Evolutionary conservation across 2,329 filamentous ascomycete genomes (phyloP).

Genomic region (Conoideocrella luteorostrata): DNA sequence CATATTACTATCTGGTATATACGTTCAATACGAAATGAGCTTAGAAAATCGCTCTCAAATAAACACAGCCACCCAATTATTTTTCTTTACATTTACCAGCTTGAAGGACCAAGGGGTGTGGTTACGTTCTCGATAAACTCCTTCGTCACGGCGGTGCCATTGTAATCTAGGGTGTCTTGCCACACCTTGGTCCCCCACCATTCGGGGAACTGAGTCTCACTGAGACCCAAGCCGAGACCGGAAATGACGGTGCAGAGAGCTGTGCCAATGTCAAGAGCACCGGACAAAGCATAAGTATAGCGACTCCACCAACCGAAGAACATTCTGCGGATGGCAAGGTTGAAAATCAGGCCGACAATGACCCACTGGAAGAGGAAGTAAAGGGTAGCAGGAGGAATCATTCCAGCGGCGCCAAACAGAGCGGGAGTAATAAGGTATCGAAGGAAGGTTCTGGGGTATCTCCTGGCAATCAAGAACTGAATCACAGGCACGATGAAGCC

Average conservation of each 20-base stretch:
- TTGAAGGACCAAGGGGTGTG: conserved; percentile 21
- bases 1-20: conserved; percentile 4
- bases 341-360: conserved; percentile 49
- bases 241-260: conserved; percentile 51
- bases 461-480: conserved; percentile 42
- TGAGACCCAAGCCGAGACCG: conserved; percentile 39
- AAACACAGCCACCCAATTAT: not conserved
- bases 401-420: conserved; percentile 42
- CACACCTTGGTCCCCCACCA: conserved; percentile 41
- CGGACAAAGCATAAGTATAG: conserved; percentile 55
- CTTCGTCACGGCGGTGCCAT: conserved; percentile 21
- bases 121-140: conserved; percentile 17
- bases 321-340: conserved; percentile 42
- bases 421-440: conserved; percentile 47
- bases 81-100: conserved; percentile 15
- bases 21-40: not conserved
- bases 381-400: conserved; percentile 49
- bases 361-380: conserved; percentile 51
- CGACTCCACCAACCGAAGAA: conserved; percentile 49
- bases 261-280: conserved; percentile 52
- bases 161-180: conserved; percentile 24
- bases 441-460: conserved; percentile 38
- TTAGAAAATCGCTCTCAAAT: not conserved
- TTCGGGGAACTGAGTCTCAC: conserved; percentile 33
- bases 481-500: conserved; percentile 41